Base-by-base conservation (phyloP, 192 early-diverging fungal species). In the Podila minutissima region DNA sequence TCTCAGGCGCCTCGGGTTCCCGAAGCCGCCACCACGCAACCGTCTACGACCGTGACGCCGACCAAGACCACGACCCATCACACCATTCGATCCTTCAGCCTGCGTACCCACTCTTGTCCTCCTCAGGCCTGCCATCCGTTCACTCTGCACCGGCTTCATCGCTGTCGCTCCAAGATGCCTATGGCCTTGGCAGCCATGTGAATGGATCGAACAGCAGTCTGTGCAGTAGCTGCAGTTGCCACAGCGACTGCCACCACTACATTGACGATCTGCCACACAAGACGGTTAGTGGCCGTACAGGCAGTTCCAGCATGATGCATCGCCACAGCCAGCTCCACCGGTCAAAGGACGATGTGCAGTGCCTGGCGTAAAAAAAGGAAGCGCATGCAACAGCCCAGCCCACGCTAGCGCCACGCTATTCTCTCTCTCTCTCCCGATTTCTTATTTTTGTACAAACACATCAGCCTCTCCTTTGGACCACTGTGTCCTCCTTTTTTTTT, bases 241-340 rank as follows among this genome's bases (percentile, higher is more conserved):
- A 37, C 29, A 37, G 66, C 35, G 66, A 67, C 35, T 49, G 51
- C 22, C 49, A 67, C 22, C 24, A 66, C 19, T 24, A 53, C 55
- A 32, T 24, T n/a, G 33, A 57, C 33, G 9, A 67, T 17, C 31
- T 53, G 32, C 50, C n/a, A 29, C 51, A 33, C 2, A 33, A 33
- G 2, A 55, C 49, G 4, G 24, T 67, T 17, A 33, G 31, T 9
- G 35, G 19, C 55, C 62, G 29, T 55, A 24, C n/a, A 24, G 53
- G 53, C 24, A 26, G n/a, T n/a, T 22, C 8, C 13, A 65, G 37
- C 31, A 75, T 69, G 74, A 75, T 75, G 74, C 74, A 75, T 69
- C 67, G 61, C 33, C 73, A 74, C 73, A 74, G 62, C 67, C 61
- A 75, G 32, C 67, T 75, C 64, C 64, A 73, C 29, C 60, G 58